These are phyloP conservation scores for Byssoonygena ceratinophila DNA, from an alignment of 2,329 filamentous ascomycete genomes.

Conservation along the genomic window DNA sequence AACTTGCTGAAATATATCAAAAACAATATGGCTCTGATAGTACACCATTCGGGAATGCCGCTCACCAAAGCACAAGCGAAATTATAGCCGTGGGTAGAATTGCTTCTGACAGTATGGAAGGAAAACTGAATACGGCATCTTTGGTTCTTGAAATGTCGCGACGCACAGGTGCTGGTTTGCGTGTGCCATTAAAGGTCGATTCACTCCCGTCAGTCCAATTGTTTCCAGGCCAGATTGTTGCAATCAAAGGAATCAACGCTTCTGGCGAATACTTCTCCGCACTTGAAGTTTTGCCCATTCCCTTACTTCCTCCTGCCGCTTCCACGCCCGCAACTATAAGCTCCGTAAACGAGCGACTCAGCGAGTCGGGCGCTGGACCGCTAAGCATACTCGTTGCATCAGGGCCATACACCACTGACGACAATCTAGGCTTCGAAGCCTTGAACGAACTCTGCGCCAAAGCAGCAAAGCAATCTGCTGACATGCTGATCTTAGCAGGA, in stretches of 20 bases:
- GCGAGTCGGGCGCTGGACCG: conserved; percentile 55
- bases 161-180: conserved; percentile 67
- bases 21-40: conserved; percentile 67
- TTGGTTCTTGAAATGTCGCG: conserved; percentile 81
- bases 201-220: conserved; percentile 62
- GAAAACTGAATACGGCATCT: conserved; percentile 73
- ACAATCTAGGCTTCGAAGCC: conserved; percentile 83
- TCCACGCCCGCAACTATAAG: conserved; percentile 57
- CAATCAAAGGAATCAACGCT: conserved; percentile 73
- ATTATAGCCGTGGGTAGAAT: conserved; percentile 86
- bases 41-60: conserved; percentile 74
- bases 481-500: conserved; percentile 68
- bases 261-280: conserved; percentile 76
- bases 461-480: conserved; percentile 62
- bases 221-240: conserved; percentile 91
- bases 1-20: conserved; percentile 65
- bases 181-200: conserved; percentile 69
- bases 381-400: conserved; percentile 67
- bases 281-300: conserved; percentile 62
- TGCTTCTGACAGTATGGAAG: conserved; percentile 70
- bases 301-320: conserved; percentile 62
- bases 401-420: conserved; percentile 85
- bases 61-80: conserved; percentile 71
- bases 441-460: conserved; percentile 69
- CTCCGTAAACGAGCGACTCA: conserved; percentile 57